phyloP scores from a whole-genome alignment of 2,329 filamentous ascomycete genomes.

The Lithohypha guttulata region DNA sequence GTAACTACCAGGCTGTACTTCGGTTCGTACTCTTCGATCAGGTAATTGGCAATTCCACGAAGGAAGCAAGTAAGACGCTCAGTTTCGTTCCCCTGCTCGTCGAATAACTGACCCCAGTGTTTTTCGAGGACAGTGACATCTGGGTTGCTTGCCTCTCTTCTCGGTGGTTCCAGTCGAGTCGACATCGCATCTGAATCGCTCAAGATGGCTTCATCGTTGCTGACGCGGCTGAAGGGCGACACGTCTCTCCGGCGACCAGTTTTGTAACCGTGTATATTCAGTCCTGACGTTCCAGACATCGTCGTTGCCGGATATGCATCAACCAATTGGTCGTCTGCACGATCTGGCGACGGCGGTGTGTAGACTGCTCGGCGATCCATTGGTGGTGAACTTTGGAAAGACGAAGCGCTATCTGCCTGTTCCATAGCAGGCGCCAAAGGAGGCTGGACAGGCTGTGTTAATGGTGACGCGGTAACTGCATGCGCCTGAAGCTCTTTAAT shows the following conservation, averaged over 20 bases:
- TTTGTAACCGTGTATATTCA: background rate
- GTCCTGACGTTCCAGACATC: conserved; percentile 13
- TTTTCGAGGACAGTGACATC: conserved; percentile 54
- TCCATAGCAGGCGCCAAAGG: background rate
- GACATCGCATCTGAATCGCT: conserved; percentile 19
- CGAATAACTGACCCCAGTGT: conserved; percentile 69
- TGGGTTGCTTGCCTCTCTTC: conserved; percentile 30
- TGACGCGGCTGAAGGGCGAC: conserved; percentile 29
- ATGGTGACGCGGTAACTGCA: conserved; percentile 28
- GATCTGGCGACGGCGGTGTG: conserved; percentile 45
- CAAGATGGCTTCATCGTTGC: conserved; percentile 24
- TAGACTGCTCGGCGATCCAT: conserved; percentile 34
- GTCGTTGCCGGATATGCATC: conserved; percentile 16
- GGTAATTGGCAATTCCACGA: conserved; percentile 59
- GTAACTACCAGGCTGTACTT: conserved; percentile 60
- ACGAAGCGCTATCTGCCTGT: conserved; percentile 31
- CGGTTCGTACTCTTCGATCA: conserved; percentile 61
- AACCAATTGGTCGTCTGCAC: conserved; percentile 14
- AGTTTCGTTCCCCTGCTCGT: conserved; percentile 55
- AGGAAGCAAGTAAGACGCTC: conserved; percentile 59
- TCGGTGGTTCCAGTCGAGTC: conserved; percentile 28
- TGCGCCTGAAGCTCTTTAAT: conserved; percentile 47
- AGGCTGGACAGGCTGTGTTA: conserved; percentile 21
- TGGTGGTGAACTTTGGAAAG: conserved; percentile 33
- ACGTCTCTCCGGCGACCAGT: conserved; percentile 22